A percentile compares a stretch with the other conserved stretches of the same genome.
These are phyloP conservation scores for Melastoma malabathricum DNA, from an alignment of 345 rosid genomes.

Conservation along the genomic window DNA sequence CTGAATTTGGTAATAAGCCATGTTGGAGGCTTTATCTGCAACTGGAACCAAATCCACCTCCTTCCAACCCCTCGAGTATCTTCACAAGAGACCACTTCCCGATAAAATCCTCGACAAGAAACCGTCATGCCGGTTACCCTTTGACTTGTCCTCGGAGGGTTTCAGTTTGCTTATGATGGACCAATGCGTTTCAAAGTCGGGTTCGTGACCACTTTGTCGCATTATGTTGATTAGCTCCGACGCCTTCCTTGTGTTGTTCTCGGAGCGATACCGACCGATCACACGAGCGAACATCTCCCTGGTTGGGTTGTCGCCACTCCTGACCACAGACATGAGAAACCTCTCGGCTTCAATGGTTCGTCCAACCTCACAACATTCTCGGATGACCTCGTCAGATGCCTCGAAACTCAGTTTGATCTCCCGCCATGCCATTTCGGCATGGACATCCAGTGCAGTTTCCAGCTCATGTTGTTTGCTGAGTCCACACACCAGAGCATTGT, in stretches of 20 bases:
- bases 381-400: conserved; percentile 34
- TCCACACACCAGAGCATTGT: conserved; percentile 36
- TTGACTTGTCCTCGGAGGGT: conserved; percentile 20
- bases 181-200: conserved; percentile 70
- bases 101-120: conserved; percentile 64
- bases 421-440: conserved; percentile 44
- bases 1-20: too few relatives aligned
- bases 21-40: not conserved
- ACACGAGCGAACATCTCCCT: conserved; percentile 36
- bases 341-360: conserved; percentile 38
- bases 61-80: not conserved
- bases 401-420: conserved; percentile 39
- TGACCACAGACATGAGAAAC: conserved; percentile 33
- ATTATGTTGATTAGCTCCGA: conserved; percentile 47
- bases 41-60: not conserved
- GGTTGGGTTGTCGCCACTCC: conserved; percentile 41
- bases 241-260: conserved; percentile 47
- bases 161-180: conserved; percentile 62
- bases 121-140: conserved; percentile 22
- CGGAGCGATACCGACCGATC: conserved; percentile 29
- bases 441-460: conserved; percentile 43
- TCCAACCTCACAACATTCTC: conserved; percentile 24
- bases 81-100: conserved; percentile 35
- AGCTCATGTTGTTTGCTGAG: conserved; percentile 28
- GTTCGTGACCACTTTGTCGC: conserved; percentile 47